Evolutionary conservation across 768 basidiomycete genomes (phyloP), one percentile per base, ranked within the genome.

Genomic region (Rhizopogon vulgaris): DNA sequence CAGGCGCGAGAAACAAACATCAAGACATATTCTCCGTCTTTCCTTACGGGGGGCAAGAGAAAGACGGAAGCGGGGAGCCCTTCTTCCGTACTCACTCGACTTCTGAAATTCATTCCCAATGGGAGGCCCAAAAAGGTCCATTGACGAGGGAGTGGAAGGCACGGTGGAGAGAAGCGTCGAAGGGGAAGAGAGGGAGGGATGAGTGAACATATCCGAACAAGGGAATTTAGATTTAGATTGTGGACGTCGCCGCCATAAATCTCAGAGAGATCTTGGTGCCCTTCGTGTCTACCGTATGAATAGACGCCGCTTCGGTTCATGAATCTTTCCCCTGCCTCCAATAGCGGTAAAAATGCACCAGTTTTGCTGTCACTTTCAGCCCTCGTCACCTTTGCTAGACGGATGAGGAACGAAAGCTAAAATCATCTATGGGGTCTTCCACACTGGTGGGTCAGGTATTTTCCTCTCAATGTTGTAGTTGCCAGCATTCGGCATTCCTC

Each of bases 91-190:
- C 56, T 11, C 43, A 58, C 42, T 58, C 65, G n/a, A 67, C 65
- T 9, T n/a, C 63, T 10, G 80, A 83, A 59, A 85, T 89, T 34
- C 73, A 78, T 45, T 74, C 74, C 56, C 68, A 73, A 48, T 91
- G 90, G 88, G 89, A 91, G 60, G 77, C 71, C n/a, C 69, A 73
- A 41, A 85, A 83, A 60, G 75, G 73, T 0, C 79, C 82, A 49
- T 65, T 91, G 65, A 91, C 90, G 49, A 73, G 68, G 54, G 85
- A 80, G 45, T 91, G 90, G 89, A 90, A 88, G 70, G 79, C 80
- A 61, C 68, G 86, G 42, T 83, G 81, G 68, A 78, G 83, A 52
- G 90, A 91, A 61, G 90, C 87, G 12, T 77, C 79, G 42, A 89
- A 89, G 68, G 72, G 78, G 24, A 76, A 74, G 56, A 69, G 78